Base-by-base conservation (phyloP, 805 yeast species). In the Candida berthetii region DNA sequence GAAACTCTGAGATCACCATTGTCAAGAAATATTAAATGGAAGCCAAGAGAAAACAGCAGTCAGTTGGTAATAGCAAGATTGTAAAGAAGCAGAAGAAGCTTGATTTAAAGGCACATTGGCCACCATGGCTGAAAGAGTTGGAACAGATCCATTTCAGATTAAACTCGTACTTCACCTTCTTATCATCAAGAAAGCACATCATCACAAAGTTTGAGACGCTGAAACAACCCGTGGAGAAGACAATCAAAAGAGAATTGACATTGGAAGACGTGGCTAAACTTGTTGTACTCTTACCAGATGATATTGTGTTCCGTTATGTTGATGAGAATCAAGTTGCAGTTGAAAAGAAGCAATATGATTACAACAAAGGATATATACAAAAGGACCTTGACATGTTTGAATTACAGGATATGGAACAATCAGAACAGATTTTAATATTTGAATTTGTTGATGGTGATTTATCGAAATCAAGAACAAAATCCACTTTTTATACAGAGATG, bases 361-460 rank as follows among this genome's bases (percentile, higher is more conserved):
- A 61, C 48, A 58, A 62, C 3, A 57, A 61, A 35, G 85, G 84
- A 3, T 80, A 66, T 39, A 67, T 76, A 33, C 82, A 78, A 50
- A 74, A 76, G 36, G 79, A 76, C 33, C 61, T 65, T 10, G 83
- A 77, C 53, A 65, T 75, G 33, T 75, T 68, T 42, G 67, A 74
- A 36, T 61, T 78, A 17, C 71, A 75, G 45, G 64, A 64, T 11
- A 58, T 57, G 13, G 55, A 52, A 5, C 56, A 54, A 10, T 58
- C 68, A 0, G 67, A 71, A 17, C 89, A 82, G 48, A 53, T 85
- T 8, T 65, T 90, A 22, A 68, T 86, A 1, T 84, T 90, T 54
- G 90, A 84, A 48, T 86, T 90, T 58, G 69, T 77, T 15, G 96
- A 90, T 58, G 85, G 84, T 13, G 68, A 71, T 43, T 55, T 73